These are phyloP conservation scores for Termitomyces heimii DNA, from an alignment of 768 basidiomycete species.

Conservation along the genomic window DNA sequence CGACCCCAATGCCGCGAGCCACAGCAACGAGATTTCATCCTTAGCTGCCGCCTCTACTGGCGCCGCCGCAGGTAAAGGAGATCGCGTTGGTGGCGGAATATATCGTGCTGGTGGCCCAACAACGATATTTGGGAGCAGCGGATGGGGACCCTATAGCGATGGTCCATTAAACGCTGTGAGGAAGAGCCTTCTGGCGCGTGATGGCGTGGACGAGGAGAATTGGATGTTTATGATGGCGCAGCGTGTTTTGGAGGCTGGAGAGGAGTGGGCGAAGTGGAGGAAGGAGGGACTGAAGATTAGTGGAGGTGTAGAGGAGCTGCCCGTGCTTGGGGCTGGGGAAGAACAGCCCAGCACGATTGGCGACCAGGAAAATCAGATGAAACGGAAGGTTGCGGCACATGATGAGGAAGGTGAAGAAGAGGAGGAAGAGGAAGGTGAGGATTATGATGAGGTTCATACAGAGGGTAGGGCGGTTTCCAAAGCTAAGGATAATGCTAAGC, in stretches of 20 bases:
- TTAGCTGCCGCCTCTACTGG: slow-evolving; percentile 30
- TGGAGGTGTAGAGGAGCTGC: slow-evolving; percentile 30
- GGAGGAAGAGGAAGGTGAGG: slow-evolving; percentile 11
- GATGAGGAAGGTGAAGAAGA: slow-evolving; percentile 22
- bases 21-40: slow-evolving; percentile 36
- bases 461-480: not conserved
- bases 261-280: slow-evolving; percentile 58
- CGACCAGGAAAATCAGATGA: slow-evolving; percentile 9
- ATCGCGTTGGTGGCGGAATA: slow-evolving; percentile 52
- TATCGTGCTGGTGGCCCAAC: slow-evolving; percentile 92
- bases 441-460: not conserved
- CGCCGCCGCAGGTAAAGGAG: slow-evolving; percentile 29
- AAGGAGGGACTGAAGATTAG: slow-evolving; percentile 45
- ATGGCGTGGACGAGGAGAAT: slow-evolving; percentile 81
- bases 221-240: slow-evolving; percentile 86
- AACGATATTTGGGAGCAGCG: slow-evolving; percentile 81
- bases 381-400: slow-evolving; percentile 26
- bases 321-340: slow-evolving; percentile 22
- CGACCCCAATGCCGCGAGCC: slow-evolving; percentile 57
- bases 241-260: slow-evolving; percentile 56
- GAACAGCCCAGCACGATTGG: slow-evolving; percentile 10
- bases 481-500: slow-evolving; percentile 10
- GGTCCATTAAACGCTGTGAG: slow-evolving; percentile 81
- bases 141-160: slow-evolving; percentile 85
- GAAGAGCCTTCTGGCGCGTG: slow-evolving; percentile 71